Evolutionary conservation across 495 filamentous ascomycete species (phyloP), one percentile per base, ranked within the genome.

Genomic region (Penicillium chermesinum): DNA sequence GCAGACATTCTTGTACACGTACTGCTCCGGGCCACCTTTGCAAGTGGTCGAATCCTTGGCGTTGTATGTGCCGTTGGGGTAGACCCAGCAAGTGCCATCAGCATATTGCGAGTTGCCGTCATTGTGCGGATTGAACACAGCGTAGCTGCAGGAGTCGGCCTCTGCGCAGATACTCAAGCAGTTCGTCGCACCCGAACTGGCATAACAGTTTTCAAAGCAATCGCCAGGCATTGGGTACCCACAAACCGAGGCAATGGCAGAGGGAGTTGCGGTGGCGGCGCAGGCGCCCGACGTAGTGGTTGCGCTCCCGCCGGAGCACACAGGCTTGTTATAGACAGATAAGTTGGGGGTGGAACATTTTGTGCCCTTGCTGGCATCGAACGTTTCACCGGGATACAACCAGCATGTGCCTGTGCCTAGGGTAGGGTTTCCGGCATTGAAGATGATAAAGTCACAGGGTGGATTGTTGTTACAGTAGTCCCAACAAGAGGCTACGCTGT

Each of bases 361-460:
- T 32, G 55, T 38, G 25, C 46, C 59, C 49, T 56, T 30, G 52
- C 43, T 54, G 40, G 42, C 36, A 44, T 62, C 46, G 38, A 44
- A 62, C 41, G 36, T 53, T 51, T 59, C 48, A 33, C 59, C 59
- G 2, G 59, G 59, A 49, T 62, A 62, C 14, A 62, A 46, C 59
- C 59, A 62, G 52, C 59, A 62, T 0, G 52, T 53, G 38, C 59
- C 59, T 44, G 42, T 47, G 49, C 55, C 59, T 3, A 20, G 17
- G 40, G 36, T 12, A 48, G 59, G 59, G 48, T 63, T 60, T 16
- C 53, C 59, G 30, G 50, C 37, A 46, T 9, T 2, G 44, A 57
- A 63, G 48, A 63, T 57, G 21, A 57, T 50, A 49, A 63, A 63
- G 50, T 27, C 47, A 49, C 59, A 63, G 32, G 59, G 59, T 50